phyloP scores from a whole-genome alignment of 1,139 yeast species.

The Taphrina betulina region DNA sequence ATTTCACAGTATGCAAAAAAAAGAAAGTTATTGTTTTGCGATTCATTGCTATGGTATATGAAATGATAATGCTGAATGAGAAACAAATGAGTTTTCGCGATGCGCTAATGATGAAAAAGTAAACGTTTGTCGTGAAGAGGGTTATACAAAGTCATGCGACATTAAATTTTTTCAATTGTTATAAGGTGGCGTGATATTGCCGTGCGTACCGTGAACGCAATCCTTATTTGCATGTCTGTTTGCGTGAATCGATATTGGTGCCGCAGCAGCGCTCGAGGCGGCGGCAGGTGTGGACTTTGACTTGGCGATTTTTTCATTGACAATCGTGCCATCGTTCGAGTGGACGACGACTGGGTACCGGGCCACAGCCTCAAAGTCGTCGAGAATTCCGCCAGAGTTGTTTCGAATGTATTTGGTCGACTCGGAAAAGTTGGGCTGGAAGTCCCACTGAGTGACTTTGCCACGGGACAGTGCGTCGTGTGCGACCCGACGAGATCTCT shows the following conservation, averaged over 20 bases:
- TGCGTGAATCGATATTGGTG: slow-evolving; percentile 16
- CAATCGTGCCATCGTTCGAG: slow-evolving; percentile 17
- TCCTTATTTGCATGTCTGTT: slow-evolving; percentile 14
- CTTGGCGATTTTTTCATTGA: slow-evolving; percentile 5
- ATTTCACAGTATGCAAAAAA: no score
- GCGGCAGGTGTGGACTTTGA: slow-evolving; percentile 14
- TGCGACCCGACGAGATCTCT: slow-evolving; percentile 25
- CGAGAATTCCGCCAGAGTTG: slow-evolving; percentile 27
- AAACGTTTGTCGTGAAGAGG: no score
- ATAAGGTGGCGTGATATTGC: slow-evolving; percentile 50
- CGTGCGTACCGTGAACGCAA: slow-evolving; percentile 47
- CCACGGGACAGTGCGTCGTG: slow-evolving; percentile 30
- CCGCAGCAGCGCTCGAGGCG: slow-evolving; percentile 1
- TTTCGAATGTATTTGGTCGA: slow-evolving; percentile 20
- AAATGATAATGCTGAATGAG: no score
- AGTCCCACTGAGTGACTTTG: slow-evolving; percentile 31
- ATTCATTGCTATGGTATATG: no score
- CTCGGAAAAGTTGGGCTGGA: slow-evolving; percentile 29
- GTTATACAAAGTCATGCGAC: no score
- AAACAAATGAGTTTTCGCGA: no score
- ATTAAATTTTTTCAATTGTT: no score
- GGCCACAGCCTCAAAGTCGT: slow-evolving; percentile 26
- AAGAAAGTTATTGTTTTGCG: no score
- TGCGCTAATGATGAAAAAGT: no score
- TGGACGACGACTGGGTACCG: slow-evolving; percentile 19